Base-by-base conservation (phyloP, 148 eudicot species). In the Amaranthus cruentus region DNA sequence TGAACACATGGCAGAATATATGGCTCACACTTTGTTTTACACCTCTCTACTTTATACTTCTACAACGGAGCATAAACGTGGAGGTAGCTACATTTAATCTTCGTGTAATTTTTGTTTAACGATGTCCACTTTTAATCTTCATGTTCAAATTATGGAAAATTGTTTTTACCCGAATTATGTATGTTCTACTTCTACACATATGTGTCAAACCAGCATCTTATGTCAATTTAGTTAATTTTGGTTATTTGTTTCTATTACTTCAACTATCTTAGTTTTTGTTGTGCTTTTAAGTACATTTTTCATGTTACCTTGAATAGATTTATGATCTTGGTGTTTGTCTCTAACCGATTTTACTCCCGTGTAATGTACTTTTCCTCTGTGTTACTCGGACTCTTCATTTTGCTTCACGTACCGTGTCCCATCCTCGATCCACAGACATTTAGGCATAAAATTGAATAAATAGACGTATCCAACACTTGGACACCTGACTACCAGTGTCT, bases 41-140 rank as follows among this genome's bases (percentile, higher is more conserved):
- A 90, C 99, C 51, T 96, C 99, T 75, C 97, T 96, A 65, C 92
- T 92, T 59, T 84, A 86, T 71, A 86, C 78, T 66, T 87, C 99
- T 13, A 92, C 99, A 63, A 90, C 84, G 3, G 92, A 96, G 68
- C 97, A 96, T 80, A 96, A 96, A 78, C 81, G 75, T 69, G 88
- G 82, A 76, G 93, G 99, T 93, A 71, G 59, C 9, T 4, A 59
- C 66, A 62, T 13, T 50, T 49, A 38, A 50, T 9, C 14, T 58
- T 13, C 6, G n/a, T 50, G 18, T 52, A 46, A 9, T 67, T 61
- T 50, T 52, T 44, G 9, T 11, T 66, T 8, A 47, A 57, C 38
- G 44, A 49, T 44, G 50, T 57, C 8, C 7, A 51, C 46, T 51
- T 59, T 58, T n/a, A 58, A 3, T 13, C 3, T 11, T 62, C 49